A percentile compares a stretch with the other conserved stretches of the same genome.
phyloP scores from a whole-genome alignment of 805 yeast genomes.

The Candida suzukii region DNA sequence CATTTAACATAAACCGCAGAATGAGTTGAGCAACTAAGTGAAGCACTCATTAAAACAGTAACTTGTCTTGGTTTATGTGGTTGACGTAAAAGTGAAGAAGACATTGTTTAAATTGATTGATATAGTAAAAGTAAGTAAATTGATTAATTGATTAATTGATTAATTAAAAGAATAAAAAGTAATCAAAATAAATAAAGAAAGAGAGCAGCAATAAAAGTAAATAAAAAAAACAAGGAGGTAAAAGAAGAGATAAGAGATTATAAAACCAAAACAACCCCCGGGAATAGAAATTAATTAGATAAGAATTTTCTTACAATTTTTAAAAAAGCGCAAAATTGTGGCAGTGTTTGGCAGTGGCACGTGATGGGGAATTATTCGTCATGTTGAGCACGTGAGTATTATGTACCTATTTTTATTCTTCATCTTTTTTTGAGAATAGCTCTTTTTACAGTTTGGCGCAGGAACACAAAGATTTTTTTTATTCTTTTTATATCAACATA shows the following conservation, averaged over 20 bases:
- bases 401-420: no score
- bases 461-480: no score
- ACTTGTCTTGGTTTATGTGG: constrained; percentile 22
- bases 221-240: background rate
- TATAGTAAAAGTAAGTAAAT: background rate
- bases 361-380: no score
- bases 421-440: no score
- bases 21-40: constrained; percentile 20
- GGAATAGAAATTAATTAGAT: background rate
- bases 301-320: no score
- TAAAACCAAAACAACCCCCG: background rate
- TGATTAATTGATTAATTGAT: no score
- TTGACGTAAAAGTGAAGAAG: constrained; percentile 6
- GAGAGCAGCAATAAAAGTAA: background rate
- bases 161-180: background rate
- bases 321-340: no score
- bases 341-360: no score
- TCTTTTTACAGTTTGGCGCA: no score
- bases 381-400: no score
- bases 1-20: constrained; percentile 47
- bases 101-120: background rate
- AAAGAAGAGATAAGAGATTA: background rate
- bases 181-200: no score
- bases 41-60: constrained; percentile 24
- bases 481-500: no score